Conservation (phyloP, 305 asterid genomes). For the Fraxinus platypoda region DNA sequence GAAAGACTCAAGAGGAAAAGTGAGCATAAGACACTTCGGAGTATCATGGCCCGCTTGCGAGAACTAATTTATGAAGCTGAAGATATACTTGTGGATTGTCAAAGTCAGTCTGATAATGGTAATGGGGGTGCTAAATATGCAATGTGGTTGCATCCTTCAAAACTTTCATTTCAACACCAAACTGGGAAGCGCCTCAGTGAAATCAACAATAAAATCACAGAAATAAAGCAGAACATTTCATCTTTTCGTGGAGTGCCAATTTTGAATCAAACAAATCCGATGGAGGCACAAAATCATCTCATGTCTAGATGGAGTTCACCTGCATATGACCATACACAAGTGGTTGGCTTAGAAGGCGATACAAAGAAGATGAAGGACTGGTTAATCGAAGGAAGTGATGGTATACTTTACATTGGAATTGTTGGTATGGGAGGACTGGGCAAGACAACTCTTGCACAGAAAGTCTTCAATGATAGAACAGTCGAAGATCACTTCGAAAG, state of each 20-base stretch:
- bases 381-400: conserved; percentile 28
- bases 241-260: conserved; percentile 30
- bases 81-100: conserved; percentile 32
- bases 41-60: conserved; percentile 24
- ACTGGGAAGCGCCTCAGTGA: conserved; percentile 28
- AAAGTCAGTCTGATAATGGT: conserved; percentile 8
- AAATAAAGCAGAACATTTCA: conserved; percentile 28
- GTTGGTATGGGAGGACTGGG: conserved; percentile 44
- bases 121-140: conserved; percentile 15
- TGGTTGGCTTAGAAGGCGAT: conserved; percentile 39
- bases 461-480: conserved; percentile 28
- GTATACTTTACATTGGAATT: conserved; percentile 33
- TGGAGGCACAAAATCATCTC: conserved; percentile 32
- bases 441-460: conserved; percentile 36
- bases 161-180: conserved; percentile 12
- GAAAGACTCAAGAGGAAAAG: conserved; percentile 38
- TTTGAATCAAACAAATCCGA: conserved; percentile 13
- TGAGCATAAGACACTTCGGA: conserved; percentile 11
- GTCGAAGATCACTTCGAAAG: conserved; percentile 31
- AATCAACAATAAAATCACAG: conserved; percentile 28
- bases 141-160: conserved; percentile 21
- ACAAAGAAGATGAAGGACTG: conserved; percentile 33
- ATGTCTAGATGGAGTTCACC: conserved; percentile 39
- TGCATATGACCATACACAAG: conserved; percentile 33
- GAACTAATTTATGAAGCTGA: conserved; percentile 36